Evolutionary conservation across 78 protist species (phyloP), one percentile per base, ranked within the genome.

Genomic region (Cavenderia fasciculata): DNA sequence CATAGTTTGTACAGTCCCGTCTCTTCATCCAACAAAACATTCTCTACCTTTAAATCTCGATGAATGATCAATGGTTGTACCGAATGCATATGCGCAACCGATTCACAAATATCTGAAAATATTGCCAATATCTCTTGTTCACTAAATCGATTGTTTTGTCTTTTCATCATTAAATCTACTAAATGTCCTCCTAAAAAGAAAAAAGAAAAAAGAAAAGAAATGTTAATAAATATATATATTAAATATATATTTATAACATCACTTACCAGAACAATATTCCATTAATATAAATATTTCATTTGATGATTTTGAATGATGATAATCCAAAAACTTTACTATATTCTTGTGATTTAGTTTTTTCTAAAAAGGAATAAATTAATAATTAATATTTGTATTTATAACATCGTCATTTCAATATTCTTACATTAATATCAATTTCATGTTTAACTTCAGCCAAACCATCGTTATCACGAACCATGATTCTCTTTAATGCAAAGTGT

Each of bases 41-140:
- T 94, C 66, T 94, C 96, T 3, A 89, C 93, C 61, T 94, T 94
- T 27, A 94, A 57, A 71, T 94, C 96, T 25, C 94, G 57, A 33
- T 86, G 94, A n/a, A 86, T 87, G 23, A 88, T 74, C 49, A 51
- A 51, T 41, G 90, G 90, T 25, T 12, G 7, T 23, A 54, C 70
- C 16, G 78, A 49, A 68, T 82, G 90, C 90, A 82, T 82, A 82
- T 68, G 49, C 1, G 90, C 76, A 6, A 82, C 78, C 1, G 78
- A 34, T 25, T 82, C 78, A 43, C 90, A 82, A 54, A 82, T 57
- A 43, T 79, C 92, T n/a, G 52, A 34, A 59, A 89, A 82, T 16
- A 82, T 82, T 4, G 59, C 73, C 46, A 82, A 68, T 31, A 82
- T 46, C 70, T 82, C 90, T 23, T 65, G 82, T 69, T 90, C 90